Evolutionary conservation across 2,329 filamentous ascomycete species (phyloP).

Genomic region (Periconia sp.): DNA sequence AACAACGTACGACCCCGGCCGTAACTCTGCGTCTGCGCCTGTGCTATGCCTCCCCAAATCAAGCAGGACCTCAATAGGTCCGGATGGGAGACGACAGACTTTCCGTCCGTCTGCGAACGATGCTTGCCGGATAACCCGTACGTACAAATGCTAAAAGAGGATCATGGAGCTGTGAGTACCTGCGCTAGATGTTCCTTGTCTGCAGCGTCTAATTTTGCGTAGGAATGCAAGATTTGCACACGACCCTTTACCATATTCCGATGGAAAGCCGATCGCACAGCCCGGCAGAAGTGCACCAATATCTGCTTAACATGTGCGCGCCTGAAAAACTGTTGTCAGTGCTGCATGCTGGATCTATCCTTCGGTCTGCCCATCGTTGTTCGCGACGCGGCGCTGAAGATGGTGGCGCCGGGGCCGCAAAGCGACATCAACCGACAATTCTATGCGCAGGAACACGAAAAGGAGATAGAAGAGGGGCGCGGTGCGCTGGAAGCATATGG

Average conservation of each 20-base stretch:
- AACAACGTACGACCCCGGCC: conserved; percentile 1
- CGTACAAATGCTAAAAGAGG: conserved; percentile 98
- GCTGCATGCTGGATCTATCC: conserved; percentile 96
- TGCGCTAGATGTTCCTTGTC: conserved; percentile 73
- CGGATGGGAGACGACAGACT: conserved; percentile 93
- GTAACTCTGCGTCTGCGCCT: conserved; percentile 2
- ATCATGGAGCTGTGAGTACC: conserved; percentile 87
- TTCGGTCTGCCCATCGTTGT: conserved; percentile 96
- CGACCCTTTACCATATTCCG: conserved; percentile 94
- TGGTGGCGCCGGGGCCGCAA: conserved; percentile 91
- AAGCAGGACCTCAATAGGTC: conserved; percentile 95
- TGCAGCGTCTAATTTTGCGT: conserved; percentile 59
- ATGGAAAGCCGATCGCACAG: conserved; percentile 91
- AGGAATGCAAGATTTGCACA: conserved; percentile 75
- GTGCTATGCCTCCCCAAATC: conserved; percentile 82
- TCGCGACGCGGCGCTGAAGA: conserved; percentile 94
- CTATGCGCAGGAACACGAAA: conserved; percentile 97
- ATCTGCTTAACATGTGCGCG: conserved; percentile 97
- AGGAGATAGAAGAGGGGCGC: conserved; percentile 89
- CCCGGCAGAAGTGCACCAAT: conserved; percentile 90
- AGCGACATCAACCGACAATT: conserved; percentile 96
- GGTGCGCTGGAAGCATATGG: conserved; percentile 85
- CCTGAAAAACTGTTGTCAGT: conserved; percentile 98
- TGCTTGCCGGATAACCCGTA: conserved; percentile 97
- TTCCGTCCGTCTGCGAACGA: conserved; percentile 87